Conservation (phyloP, 345 rosid species). For the Abelmoschus esculentus region DNA sequence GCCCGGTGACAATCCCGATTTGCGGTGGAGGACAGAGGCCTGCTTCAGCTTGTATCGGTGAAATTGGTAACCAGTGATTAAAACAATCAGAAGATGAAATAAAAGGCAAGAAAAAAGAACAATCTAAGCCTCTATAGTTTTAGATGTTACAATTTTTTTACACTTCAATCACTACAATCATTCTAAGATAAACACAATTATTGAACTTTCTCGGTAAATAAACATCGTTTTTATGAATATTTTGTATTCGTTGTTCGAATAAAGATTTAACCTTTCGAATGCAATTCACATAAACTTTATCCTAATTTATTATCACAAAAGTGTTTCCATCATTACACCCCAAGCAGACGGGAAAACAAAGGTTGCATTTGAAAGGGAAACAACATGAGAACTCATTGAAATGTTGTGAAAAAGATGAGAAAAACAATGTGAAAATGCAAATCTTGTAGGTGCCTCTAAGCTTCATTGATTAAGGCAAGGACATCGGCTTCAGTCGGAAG, state of each 20-base stretch:
- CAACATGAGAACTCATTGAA: neutral
- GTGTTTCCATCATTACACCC: neutral
- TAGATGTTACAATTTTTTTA: neutral
- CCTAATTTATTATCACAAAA: neutral
- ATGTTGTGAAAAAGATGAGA: neutral
- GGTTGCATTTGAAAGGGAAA: neutral
- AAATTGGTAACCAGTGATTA: neutral
- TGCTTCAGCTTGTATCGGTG: slow-evolving; percentile 31
- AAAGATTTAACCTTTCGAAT: neutral
- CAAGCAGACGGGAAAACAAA: neutral
- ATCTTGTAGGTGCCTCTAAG: neutral
- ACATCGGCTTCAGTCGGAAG: slow-evolving; percentile 63
- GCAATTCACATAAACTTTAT: neutral
- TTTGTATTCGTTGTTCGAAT: neutral
- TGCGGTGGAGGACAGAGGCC: slow-evolving; percentile 48
- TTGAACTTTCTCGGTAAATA: neutral
- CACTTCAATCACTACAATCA: neutral
- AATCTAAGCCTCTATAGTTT: neutral
- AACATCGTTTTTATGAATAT: too few species aligned
- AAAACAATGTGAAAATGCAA: neutral
- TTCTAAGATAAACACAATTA: neutral
- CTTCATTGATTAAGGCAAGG: slow-evolving; percentile 35
- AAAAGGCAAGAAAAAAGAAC: neutral
- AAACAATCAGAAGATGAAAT: neutral
- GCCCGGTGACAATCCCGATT: slow-evolving; percentile 22